Evolutionary conservation across 768 basidiomycete genomes (phyloP).

Genomic region (Mrakia frigida): DNA sequence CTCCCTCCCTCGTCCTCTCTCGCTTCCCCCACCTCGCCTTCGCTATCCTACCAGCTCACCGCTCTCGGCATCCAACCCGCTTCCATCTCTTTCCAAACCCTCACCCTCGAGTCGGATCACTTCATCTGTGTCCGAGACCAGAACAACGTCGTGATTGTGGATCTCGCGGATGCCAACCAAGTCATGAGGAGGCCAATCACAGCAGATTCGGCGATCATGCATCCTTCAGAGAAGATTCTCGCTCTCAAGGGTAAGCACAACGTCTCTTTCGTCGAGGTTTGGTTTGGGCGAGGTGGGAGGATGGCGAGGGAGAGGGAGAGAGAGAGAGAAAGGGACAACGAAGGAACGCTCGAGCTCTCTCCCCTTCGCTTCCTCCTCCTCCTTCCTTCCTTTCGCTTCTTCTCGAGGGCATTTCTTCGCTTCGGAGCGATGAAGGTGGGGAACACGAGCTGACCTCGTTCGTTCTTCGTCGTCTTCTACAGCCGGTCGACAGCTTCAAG

Average conservation of each 20-base stretch:
- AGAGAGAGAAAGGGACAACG: neutral
- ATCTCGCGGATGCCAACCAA: conserved; percentile 96
- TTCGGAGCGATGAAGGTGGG: too few species aligned
- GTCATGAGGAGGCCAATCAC: conserved; percentile 81
- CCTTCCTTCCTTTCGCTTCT: neutral
- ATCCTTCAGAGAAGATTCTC: conserved; percentile 90
- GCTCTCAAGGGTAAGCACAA: conserved; percentile 74
- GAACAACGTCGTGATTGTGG: conserved; percentile 98
- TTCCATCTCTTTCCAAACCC: conserved; percentile 93
- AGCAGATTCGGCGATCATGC: conserved; percentile 99
- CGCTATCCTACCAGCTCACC: conserved; percentile 85
- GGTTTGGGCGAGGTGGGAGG: neutral
- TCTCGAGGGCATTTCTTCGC: neutral
- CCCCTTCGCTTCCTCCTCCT: conserved; percentile 4
- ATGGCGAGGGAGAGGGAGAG: neutral
- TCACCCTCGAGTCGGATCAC: conserved; percentile 95
- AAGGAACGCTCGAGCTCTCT: too few species aligned
- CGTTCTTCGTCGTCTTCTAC: neutral
- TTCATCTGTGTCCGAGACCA: conserved; percentile 90
- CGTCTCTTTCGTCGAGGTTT: neutral
- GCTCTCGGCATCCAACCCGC: conserved; percentile 92
- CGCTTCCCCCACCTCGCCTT: conserved; percentile 51
- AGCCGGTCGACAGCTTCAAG: conserved; percentile 92
- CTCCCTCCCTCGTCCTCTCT: neutral
- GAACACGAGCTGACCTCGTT: neutral